Evolutionary conservation across 1,284 basidiomycete species (phyloP).

Genomic region (Cutaneotrichosporon dermatis): DNA sequence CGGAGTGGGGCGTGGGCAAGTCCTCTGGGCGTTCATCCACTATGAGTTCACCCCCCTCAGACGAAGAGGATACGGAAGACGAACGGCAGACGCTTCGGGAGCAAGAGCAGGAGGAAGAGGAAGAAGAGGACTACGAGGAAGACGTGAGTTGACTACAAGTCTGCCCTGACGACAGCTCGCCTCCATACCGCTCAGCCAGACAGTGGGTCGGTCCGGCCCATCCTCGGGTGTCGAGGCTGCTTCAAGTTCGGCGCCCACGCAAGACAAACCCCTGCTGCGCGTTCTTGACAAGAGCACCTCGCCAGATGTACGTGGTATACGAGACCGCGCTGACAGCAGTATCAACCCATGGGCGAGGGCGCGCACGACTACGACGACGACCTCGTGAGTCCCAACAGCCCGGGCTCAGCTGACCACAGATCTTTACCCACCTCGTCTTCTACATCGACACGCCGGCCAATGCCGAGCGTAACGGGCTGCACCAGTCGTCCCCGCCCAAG

Average conservation of each 20-base stretch:
- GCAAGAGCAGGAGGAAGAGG: conserved; percentile 23
- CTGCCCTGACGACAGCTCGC: no score
- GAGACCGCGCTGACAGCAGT: neutral
- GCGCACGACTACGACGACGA: conserved; percentile 71
- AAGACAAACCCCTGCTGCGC: neutral
- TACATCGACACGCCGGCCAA: conserved; percentile 78
- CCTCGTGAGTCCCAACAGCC: conserved; percentile 17
- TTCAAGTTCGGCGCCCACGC: no score
- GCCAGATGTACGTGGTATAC: no score
- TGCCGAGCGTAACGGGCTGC: conserved; percentile 62
- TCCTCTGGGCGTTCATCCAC: neutral
- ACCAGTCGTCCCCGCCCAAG: conserved; percentile 51
- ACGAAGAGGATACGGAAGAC: conserved; percentile 7
- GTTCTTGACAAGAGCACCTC: neutral
- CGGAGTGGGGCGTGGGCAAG: neutral
- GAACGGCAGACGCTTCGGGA: conserved; percentile 5
- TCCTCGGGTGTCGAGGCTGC: no score
- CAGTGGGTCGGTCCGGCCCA: neutral
- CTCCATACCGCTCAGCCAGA: neutral
- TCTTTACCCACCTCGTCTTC: conserved; percentile 74
- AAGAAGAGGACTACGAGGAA: conserved; percentile 37
- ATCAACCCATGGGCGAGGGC: conserved; percentile 61
- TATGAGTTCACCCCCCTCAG: neutral
- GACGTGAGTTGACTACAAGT: neutral
- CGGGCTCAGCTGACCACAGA: conserved; percentile 18